Conservation (phyloP, 1,139 yeast genomes). For the Sugiyamaella novakii region DNA sequence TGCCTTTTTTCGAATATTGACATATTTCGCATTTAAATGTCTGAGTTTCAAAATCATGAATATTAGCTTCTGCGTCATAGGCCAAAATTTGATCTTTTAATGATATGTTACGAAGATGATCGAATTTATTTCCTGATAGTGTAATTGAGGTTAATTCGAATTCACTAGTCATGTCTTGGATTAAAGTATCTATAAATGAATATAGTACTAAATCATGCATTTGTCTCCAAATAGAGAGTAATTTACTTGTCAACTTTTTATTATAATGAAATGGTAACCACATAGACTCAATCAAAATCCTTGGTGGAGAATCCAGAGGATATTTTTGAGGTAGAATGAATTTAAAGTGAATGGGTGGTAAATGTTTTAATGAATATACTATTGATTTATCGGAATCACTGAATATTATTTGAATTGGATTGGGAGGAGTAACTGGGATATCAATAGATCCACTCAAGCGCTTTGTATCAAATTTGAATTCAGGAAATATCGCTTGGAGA, state of each 20-base stretch:
- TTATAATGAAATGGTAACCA: slow-evolving; percentile 38
- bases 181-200: slow-evolving; percentile 51
- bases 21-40: slow-evolving; percentile 64
- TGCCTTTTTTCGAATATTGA: slow-evolving; percentile 56
- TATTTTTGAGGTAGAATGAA: slow-evolving; percentile 31
- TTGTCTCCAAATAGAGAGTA: slow-evolving; percentile 42
- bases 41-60: slow-evolving; percentile 42
- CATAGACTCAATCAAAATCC: slow-evolving; percentile 29
- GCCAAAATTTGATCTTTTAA: slow-evolving; percentile 34
- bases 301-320: slow-evolving; percentile 31
- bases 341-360: slow-evolving; percentile 32
- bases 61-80: slow-evolving; percentile 32
- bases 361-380: slow-evolving; percentile 26
- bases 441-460: slow-evolving; percentile 7
- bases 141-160: slow-evolving; percentile 15
- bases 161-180: slow-evolving; percentile 36
- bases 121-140: background rate
- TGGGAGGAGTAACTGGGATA: slow-evolving; percentile 11
- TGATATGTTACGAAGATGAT: background rate
- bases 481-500: slow-evolving; percentile 18
- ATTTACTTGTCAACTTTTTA: slow-evolving; percentile 32
- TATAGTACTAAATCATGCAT: slow-evolving; percentile 50
- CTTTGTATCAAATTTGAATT: background rate
- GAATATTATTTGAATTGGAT: slow-evolving; percentile 11
- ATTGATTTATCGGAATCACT: slow-evolving; percentile 17